These are phyloP conservation scores for Fragilariopsis cylindrus DNA, from an alignment of 108 stramenopile genomes.

Conservation along the genomic window DNA sequence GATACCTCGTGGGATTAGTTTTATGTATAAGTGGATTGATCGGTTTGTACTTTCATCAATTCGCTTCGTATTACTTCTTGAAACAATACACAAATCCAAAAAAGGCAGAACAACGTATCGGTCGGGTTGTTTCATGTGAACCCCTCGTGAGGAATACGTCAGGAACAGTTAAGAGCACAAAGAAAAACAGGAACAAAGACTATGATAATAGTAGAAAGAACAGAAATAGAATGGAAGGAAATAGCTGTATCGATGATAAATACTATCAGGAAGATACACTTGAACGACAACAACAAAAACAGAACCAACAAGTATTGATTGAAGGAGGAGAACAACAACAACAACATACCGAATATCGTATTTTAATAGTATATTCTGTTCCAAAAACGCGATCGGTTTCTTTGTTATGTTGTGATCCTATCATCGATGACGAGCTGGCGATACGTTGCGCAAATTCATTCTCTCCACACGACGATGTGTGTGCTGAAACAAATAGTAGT, in stretches of 20 bases:
- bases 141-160: neutral
- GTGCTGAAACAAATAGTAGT: no score
- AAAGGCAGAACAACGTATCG: constrained; percentile 1
- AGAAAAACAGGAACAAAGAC: neutral
- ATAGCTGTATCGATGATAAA: neutral
- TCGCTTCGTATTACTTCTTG: constrained; percentile 20
- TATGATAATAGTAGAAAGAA: neutral
- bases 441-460: constrained; percentile 5
- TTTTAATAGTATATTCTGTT: constrained; percentile 1
- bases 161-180: neutral
- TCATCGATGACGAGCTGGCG: neutral
- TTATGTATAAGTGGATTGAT: constrained; percentile 12
- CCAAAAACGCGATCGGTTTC: neutral
- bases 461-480: neutral
- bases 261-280: constrained; percentile 1
- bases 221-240: neutral
- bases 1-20: constrained; percentile 11
- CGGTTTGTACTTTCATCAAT: constrained; percentile 21
- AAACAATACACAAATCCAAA: constrained; percentile 2
- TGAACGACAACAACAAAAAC: neutral
- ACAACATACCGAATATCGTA: neutral
- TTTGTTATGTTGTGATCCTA: neutral
- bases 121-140: constrained; percentile 8
- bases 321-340: neutral
- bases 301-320: neutral